Base-by-base conservation (phyloP, 1,284 basidiomycete species). In the Amylostereum areolatum region DNA sequence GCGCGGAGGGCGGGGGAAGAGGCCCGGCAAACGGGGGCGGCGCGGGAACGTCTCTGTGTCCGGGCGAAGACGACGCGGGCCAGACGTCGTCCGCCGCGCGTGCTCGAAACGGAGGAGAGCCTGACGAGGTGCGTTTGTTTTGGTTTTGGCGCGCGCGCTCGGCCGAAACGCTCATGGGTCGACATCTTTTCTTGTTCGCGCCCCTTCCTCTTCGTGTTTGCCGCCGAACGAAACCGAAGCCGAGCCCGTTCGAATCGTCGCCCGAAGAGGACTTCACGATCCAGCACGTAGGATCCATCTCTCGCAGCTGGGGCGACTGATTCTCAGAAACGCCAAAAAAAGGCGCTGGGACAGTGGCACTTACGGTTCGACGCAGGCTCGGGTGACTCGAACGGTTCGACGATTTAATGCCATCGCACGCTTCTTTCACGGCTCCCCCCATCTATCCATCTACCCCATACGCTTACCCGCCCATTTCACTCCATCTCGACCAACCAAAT, bases 291-390 rank as follows among this genome's bases (percentile, higher is more conserved):
- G 55, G 55, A 25, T 57, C 56, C 2, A 43, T 57, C 40, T 54
- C 56, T 11, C 46, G 49, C 4, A 57, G 56, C 43, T 57, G 53
- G 55, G 52, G 49, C 31, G 65, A 71, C 57, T 71, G 64, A 28
- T 39, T 18, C 18, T 18, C 18, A 1, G 18, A 18, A 18, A 18
- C 18, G 18, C 18, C 18, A 18, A 18, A 18, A 18, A 18, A 18
- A 18, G 18, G 18, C 18, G 18, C 18, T 18, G 18, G 18, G 18
- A 18, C 18, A 18, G 18, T 18, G 18, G 18, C 18, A 18, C 18
- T 18, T 18, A 18, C 18, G 18, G 49, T 18, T 18, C 18, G 18
- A 18, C 18, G 18, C 18, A 18, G 18, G 1, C 18, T 18, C 18
- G 18, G 18, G 18, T 18, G 18, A 18, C 18, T 18, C 18, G 18